A percentile compares a stretch with the other conserved stretches of the same genome.
Evolutionary conservation across 2,329 filamentous ascomycete genomes (phyloP).

Genomic region (Grosmannia penicillata): DNA sequence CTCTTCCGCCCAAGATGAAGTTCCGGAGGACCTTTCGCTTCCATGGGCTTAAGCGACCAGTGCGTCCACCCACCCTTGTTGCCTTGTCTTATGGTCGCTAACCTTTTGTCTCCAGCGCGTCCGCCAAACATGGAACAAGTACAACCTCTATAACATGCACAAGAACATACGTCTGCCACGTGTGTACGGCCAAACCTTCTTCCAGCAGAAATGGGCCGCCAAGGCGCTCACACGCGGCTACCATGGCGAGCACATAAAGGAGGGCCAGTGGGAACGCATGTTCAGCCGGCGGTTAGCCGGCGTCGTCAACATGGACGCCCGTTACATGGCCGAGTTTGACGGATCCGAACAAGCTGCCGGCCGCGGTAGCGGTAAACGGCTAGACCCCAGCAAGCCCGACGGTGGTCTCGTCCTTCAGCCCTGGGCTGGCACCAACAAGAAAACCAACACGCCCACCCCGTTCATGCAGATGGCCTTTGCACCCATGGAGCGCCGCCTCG

Average conservation of each 20-base stretch:
- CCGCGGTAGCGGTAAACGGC: constrained; percentile 57
- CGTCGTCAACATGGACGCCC: constrained; percentile 72
- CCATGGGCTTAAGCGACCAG: constrained; percentile 51
- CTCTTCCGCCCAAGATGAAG: constrained; percentile 24
- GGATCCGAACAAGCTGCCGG: constrained; percentile 74
- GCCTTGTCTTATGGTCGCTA: constrained; percentile 3
- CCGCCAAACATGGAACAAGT: constrained; percentile 94
- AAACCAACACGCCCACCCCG: constrained; percentile 43
- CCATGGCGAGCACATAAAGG: constrained; percentile 87
- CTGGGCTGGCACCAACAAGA: constrained; percentile 12
- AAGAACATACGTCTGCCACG: constrained; percentile 31
- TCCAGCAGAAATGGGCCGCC: constrained; percentile 95
- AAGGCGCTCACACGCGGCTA: constrained; percentile 76
- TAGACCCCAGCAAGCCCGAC: constrained; percentile 6
- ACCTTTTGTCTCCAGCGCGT: constrained; percentile 49
- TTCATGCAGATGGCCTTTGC: constrained; percentile 96
- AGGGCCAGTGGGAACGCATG: constrained; percentile 88
- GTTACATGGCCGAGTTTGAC: constrained; percentile 65
- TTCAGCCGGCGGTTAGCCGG: constrained; percentile 70
- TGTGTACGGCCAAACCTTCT: constrained; percentile 51
- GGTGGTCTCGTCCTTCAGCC: constrained; percentile 1
- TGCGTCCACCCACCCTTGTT: constrained; percentile 15
- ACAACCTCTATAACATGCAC: constrained; percentile 81
- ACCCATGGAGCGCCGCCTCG: constrained; percentile 76
- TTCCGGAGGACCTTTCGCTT: constrained; percentile 45